A percentile compares a stretch with the other conserved stretches of the same genome.
Evolutionary conservation across 2,329 filamentous ascomycete species (phyloP).

Genomic region (Nannizziopsis barbatae): DNA sequence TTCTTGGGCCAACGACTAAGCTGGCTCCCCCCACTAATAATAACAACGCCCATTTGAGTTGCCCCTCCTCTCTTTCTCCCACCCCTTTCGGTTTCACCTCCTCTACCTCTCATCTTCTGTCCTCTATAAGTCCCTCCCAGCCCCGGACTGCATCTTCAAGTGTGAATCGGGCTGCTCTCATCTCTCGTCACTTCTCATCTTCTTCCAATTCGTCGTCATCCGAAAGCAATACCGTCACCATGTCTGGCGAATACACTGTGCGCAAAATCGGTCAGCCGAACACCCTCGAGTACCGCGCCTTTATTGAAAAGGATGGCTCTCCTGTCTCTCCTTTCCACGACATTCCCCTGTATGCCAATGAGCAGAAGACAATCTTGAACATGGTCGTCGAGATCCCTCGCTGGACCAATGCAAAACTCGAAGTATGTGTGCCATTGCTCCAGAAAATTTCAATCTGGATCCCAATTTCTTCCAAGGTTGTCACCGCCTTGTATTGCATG

Average conservation of each 20-base stretch:
- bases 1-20: constrained; percentile 19
- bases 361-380: constrained; percentile 91
- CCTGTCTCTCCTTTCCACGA: constrained; percentile 96
- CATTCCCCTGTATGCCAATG: constrained; percentile 93
- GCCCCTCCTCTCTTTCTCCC: constrained; percentile 16
- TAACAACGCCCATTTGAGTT: constrained; percentile 8
- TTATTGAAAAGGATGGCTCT: constrained; percentile 93
- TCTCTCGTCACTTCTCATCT: constrained; percentile 41
- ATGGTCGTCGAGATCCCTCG: constrained; percentile 99
- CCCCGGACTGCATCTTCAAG: constrained; percentile 13
- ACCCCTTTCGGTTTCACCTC: constrained; percentile 19
- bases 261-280: constrained; percentile 83
- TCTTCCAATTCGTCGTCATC: constrained; percentile 22
- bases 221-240: constrained; percentile 26
- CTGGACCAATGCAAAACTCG: constrained; percentile 99
- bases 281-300: constrained; percentile 95
- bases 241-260: constrained; percentile 50
- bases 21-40: constrained; percentile 33
- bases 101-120: constrained; percentile 17
- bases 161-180: constrained; percentile 32
- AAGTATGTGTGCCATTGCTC: constrained; percentile 51
- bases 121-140: constrained; percentile 7
- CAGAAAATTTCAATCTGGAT: too few relatives aligned
- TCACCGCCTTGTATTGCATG: neutral
- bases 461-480: too few relatives aligned